phyloP scores from a whole-genome alignment of 306 rosid species.

The Carpinus viminea region DNA sequence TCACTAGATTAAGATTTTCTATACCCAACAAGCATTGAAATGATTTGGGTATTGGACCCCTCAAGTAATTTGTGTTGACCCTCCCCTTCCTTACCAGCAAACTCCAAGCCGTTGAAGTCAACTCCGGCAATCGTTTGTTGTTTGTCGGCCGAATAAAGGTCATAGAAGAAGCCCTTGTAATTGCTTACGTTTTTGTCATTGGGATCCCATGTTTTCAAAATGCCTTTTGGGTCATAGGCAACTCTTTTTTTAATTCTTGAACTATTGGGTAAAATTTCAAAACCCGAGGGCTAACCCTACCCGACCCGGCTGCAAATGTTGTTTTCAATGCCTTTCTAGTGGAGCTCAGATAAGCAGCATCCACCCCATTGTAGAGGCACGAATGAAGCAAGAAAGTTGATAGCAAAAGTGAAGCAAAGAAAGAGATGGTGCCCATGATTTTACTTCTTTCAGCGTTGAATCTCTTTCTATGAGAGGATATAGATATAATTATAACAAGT shows the following conservation, averaged over 20 bases:
- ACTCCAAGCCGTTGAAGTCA: conserved; percentile 41
- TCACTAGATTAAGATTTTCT: conserved; percentile 37
- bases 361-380: neutral
- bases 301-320: too few species aligned
- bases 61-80: conserved; percentile 30
- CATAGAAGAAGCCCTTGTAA: conserved; percentile 36
- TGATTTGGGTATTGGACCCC: conserved; percentile 73
- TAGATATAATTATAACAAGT: too few species aligned
- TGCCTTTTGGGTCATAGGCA: conserved; percentile 6
- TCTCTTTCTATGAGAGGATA: too few species aligned
- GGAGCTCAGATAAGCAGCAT: neutral
- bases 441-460: neutral
- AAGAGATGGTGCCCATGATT: conserved; percentile 30
- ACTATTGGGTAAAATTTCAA: conserved; percentile 24
- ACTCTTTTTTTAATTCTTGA: neutral
- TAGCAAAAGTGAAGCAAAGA: conserved; percentile 20
- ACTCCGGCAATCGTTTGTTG: conserved; percentile 38
- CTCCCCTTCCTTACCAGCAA: neutral
- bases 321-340: conserved; percentile 23
- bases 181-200: rapidly evolving
- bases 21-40: conserved; percentile 58
- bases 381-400: conserved; percentile 19
- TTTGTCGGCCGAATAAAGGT: neutral
- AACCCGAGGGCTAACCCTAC: conserved; percentile 18
- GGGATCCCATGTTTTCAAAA: conserved; percentile 27